Base-by-base conservation (phyloP, 2,329 filamentous ascomycete species). In the Pseudopyrenochaeta lycopersici region DNA sequence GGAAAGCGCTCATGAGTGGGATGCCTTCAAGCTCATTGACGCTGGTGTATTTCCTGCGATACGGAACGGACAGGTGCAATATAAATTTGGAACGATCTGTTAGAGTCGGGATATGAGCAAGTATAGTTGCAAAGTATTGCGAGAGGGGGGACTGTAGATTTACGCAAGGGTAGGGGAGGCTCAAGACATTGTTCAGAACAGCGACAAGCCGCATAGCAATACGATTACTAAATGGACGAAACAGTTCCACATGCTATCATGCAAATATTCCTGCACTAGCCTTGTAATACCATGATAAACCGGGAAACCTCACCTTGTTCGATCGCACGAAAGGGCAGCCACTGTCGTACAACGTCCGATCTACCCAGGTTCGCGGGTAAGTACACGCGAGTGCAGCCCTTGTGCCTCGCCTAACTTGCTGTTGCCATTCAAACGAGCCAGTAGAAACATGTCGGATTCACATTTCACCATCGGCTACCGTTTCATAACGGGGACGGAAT, bases 1-100 rank as follows among this genome's bases (percentile, higher is more conserved):
- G 0, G 82, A 85, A 61, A 56, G 56, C 0, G 78, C 80, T 2
- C 76, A 79, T 35, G 83, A 85, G 61, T 85, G 83, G 82, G 82
- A 85, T 67, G 77, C 79, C 20, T 80, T 81, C 52, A 70, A 69
- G 21, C 68, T 85, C 9, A 70, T 84, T 15, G 80, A 82, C 56
- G 77, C 75, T 23, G 82, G 82, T 0, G 58, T 85, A 10, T 85
- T 85, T 64, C 83, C 83, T 15, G 35, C 54, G 1, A 68, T 68
- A 7, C 49, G 20, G 2, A 51, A 63, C 17, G 65, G 63, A 1
- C 33, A 53, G 38, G 65, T 68, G 1, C 49, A 68, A 27, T 68
- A 66, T 49, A 61, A 66, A 44, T 68, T 60, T 17, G 62, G 48
- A 29, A 44, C 50, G 30, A 46, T 58, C 11, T 68, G 65, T 39